A percentile compares a stretch with the other conserved stretches of the same genome.
phyloP scores from a whole-genome alignment of 2,329 filamentous ascomycete genomes.

The Aspergillus calidoustus region DNA sequence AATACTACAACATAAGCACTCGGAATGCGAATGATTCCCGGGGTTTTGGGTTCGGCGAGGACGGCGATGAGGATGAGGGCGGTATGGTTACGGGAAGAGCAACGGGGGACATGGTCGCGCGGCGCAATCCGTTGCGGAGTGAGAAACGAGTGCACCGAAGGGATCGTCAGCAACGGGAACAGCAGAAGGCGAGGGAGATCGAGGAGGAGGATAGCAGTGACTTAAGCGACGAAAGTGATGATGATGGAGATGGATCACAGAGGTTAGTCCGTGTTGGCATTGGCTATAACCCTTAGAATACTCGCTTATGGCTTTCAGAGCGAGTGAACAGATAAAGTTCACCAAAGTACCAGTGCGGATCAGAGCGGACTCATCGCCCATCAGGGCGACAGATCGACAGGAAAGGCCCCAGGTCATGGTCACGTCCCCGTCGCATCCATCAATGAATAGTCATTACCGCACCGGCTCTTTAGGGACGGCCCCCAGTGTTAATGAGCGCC shows the following conservation, averaged over 20 bases:
- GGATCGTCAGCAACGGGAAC: constrained; percentile 51
- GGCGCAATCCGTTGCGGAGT: constrained; percentile 38
- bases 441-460: constrained; percentile 52
- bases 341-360: constrained; percentile 90
- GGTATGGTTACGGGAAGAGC: constrained; percentile 66
- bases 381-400: constrained; percentile 58
- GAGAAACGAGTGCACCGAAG: constrained; percentile 38
- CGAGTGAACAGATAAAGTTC: constrained; percentile 91
- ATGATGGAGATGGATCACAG: constrained; percentile 56
- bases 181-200: constrained; percentile 58
- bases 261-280: constrained; percentile 31
- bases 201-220: constrained; percentile 71
- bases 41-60: constrained; percentile 39
- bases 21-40: constrained; percentile 36
- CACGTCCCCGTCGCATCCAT: constrained; percentile 60
- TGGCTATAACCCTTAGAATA: background rate
- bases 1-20: constrained; percentile 62
- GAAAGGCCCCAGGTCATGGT: constrained; percentile 56
- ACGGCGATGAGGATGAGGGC: constrained; percentile 65
- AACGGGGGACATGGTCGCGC: constrained; percentile 61
- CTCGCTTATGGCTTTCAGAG: constrained; percentile 50
- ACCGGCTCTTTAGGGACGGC: constrained; percentile 62
- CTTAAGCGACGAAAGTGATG: constrained; percentile 68
- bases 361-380: constrained; percentile 86
- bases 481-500: constrained; percentile 57